Base-by-base conservation (phyloP, 345 rosid species). In the Balakata baccata region DNA sequence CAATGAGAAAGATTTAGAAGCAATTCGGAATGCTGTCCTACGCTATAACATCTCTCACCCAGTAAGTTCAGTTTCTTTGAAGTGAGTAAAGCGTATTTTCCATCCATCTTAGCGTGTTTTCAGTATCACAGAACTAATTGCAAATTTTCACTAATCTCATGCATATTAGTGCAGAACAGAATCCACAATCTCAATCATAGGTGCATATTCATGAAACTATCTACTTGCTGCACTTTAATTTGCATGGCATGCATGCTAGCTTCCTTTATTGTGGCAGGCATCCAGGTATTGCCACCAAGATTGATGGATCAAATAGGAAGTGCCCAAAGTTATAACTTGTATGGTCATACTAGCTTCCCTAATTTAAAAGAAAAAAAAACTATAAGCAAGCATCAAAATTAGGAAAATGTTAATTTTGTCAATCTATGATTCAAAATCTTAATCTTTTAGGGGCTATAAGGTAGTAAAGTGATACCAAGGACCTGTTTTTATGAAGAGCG, bases 1-100 rank as follows among this genome's bases (percentile, higher is more conserved):
- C 82, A 94, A 94, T 79, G 98, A 92, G 84, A 94, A 92, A 80
- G 98, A 94, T 84, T 81, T 88, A 78, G 98, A 89, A 77, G 97
- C 98, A 74, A 94, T 94, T 74, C 89, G 90, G 46, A 94, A 84
- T 85, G 98, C 97, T 56, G 97, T 92, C 58, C 72, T 92, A 64
- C 94, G 98, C 37, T 94, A 94, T 74, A 89, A 83, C 68, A 87
- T 94, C 78, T 81, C 84, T 51, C 98, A 94, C 74, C 97, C 97
- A 57, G 97, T 92, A 86, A 83, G 87, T 82, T 54, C 43, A 64
- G 45, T 20, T 39, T 69, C 74, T 69, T n/a, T 52, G 29, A 50
- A 68, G 22, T 13, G 72, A 16, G 51, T 25, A 34, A 43, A 70
- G 74, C 73, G 56, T 64, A 51, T 45, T 47, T 16, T n/a, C 69